Evolutionary conservation across 2,329 filamentous ascomycete genomes (phyloP), one percentile per base, ranked within the genome.

Genomic region (Fusarium dimerum): DNA sequence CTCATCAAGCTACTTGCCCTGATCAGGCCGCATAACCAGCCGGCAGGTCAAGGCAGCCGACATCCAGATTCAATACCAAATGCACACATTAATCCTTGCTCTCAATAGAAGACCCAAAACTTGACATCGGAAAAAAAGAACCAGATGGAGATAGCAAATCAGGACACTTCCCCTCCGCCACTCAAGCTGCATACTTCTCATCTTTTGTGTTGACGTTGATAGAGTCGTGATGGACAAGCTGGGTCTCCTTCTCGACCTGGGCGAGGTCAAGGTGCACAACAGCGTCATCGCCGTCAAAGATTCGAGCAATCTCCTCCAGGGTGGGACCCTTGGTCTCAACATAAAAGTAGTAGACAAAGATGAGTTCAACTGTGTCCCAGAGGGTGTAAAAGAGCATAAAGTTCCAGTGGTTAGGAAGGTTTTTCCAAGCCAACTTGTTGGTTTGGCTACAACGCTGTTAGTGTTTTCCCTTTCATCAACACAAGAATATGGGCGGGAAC

Each of bases 281-380:
- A 34, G 80, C 74, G 17, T 84, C 79, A 29, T 84, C 80, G 39
- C 85, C 87, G 61, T 89, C 86, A 62, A 90, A 89, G 67, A 89
- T 87, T 63, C 82, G 81, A 43, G 86, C 83, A 53, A 66, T 66
- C 52, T 68, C 65, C 67, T 89, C 87, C 1, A 90, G 82, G 2
- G 86, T 89, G 1, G 85, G 84, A 4, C 86, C 86, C 63, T 83
- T 84, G 16, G 87, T 90, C 73, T 90, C 87, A 50, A 87, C 79
- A 67, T 85, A 87, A 68, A 87, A 80, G 74, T 84, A 84, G 70
- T 79, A 86, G 36, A 87, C 83, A 60, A 87, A 85, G 43, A 81
- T 55, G 43, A 86, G 72, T 68, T 87, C 82, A 63, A 78, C 68
- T 43, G 79, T 73, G 65, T 86, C 80, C 84, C 84, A 87, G 50